Evolutionary conservation across 768 basidiomycete genomes (phyloP), one percentile per base, ranked within the genome.

Genomic region (Serendipita sp.): DNA sequence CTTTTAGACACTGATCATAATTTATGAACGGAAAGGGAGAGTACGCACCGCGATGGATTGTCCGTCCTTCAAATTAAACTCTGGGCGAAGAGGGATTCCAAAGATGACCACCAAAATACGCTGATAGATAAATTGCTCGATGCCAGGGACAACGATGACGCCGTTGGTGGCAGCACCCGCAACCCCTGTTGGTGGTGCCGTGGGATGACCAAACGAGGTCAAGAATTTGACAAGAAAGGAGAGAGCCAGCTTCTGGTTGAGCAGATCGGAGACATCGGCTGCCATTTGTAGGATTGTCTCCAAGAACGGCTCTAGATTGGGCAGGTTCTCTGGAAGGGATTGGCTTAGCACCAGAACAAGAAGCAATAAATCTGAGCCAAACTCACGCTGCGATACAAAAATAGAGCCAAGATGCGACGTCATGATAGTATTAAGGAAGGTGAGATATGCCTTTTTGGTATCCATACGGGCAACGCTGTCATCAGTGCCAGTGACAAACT

Each of bases 91-190:
- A 0, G 91, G 82, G 3, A 97, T 82, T 5, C 83, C 79, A 72
- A 99, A 96, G 24, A 85, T 86, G 2, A 82, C 75, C 11, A 91
- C 89, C 60, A 98, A 76, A 34, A 95, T 73, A 13, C 84, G 81
- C 65, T 93, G 87, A 68, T 98, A 98, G 31, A 95, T 81, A 71
- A 94, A 94, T 14, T 82, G 80, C 67, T 97, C 93, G 67, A 96
- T 97, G 0, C 95, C 94, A 11, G 92, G 91, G 45, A 98, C 73
- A 11, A 58, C 31, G 69, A 68, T 28, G 71, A 68, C 5, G 66
- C 64, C 24, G 77, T 74, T 22, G 68, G 70, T 30, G 74, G 67
- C 64, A 63, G 68, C 43, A 65, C 68, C 61, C 66, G 67, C 65
- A 22, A 69, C 73, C 58, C 76, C 75, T 22, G 77, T 72, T 2